Conservation (phyloP, 192 early-diverging fungal genomes). For the Backusella australiensis region DNA sequence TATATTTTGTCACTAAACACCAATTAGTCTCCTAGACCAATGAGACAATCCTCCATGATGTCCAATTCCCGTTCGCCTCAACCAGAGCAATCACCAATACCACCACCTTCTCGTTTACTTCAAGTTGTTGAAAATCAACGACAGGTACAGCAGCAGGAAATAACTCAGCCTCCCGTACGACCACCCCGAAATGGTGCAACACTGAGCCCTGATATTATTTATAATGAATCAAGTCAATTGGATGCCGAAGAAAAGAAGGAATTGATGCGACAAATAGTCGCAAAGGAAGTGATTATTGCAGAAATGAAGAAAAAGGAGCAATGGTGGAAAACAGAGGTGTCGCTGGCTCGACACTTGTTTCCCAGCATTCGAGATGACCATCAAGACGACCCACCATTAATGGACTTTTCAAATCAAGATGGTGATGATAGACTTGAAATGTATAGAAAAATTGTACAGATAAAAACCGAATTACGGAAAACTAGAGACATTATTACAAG, state of each 20-base stretch:
- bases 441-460: constrained; percentile 44
- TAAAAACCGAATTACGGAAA: constrained; percentile 48
- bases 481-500: constrained; percentile 41
- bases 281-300: constrained; percentile 26
- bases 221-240: neutral
- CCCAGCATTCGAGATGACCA: neutral
- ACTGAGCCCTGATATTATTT: neutral
- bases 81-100: neutral
- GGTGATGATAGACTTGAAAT: constrained; percentile 24
- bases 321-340: constrained; percentile 41
- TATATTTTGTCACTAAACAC: neutral
- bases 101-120: neutral
- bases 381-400: constrained; percentile 5
- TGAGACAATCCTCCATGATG: neutral
- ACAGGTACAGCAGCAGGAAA: neutral
- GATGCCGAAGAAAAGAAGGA: constrained; percentile 13
- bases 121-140: neutral
- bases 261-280: constrained; percentile 22
- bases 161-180: constrained; percentile 5
- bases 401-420: constrained; percentile 17
- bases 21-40: neutral
- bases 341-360: constrained; percentile 20
- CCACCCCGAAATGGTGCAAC: constrained; percentile 8
- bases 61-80: neutral
- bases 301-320: constrained; percentile 41